Evolutionary conservation across 176 grass and related monocot genomes (phyloP), one percentile per base, ranked within the genome.

Genomic region (Otatea glauca): DNA sequence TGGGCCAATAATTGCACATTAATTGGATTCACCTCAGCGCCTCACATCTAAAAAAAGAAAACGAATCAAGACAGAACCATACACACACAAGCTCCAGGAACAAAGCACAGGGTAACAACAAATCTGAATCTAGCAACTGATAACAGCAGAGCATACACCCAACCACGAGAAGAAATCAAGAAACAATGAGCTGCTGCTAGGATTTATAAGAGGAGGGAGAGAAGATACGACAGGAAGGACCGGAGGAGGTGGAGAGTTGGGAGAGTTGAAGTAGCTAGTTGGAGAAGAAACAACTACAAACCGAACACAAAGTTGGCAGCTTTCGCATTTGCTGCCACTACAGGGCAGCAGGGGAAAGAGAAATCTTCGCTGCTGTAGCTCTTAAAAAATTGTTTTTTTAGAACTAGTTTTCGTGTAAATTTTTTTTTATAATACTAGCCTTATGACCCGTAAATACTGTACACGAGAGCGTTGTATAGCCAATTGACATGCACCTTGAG

Each of bases 121-220:
- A 89, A 89, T 89, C 77, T 89, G 82, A 89, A 81, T 81, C 82
- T 69, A 89, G 45, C 66, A 53, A 23, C 0, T 39, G 47, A 66
- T 47, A 44, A 70, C 16, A 23, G 64, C n/a, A 63, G 55, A 27
- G 12, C 45, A 49, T 1, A 42, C 66, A 34, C 29, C 48, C 16
- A 76, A 76, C n/a, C 65, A 29, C 41, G 44, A 35, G 8, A 11
- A 76, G 74, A 15, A 61, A 61, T 13, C 55, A 62, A 50, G 55
- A 83, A 83, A 50, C 65, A 37, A 81, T 21, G 42, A 49, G 43
- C 54, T 13, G 67, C 54, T 13, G 80, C 72, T 7, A 39, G 51
- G 63, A 75, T 79, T 70, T 29, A 81, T 55, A 65, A 9, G 49
- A 21, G 34, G 58, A 62, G 12, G 0, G 4, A 35, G 47, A 17